Conservation (phyloP, 139 green algal species). For the Chlamydomonas sp. region DNA sequence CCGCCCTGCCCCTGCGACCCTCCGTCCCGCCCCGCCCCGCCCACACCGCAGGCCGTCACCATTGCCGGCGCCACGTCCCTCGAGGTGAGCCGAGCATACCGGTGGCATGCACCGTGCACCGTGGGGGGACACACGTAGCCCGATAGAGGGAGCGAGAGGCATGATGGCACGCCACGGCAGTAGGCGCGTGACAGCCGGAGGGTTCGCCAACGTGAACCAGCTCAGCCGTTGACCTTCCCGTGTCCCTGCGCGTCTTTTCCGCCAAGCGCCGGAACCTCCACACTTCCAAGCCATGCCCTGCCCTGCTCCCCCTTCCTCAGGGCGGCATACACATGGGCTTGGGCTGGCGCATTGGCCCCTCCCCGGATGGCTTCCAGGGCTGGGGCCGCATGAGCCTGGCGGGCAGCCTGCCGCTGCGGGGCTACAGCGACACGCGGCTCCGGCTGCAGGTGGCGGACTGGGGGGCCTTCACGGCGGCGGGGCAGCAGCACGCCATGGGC, state of each 20-base stretch:
- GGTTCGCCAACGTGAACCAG: too few species aligned
- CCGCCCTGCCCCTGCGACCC: too few species aligned
- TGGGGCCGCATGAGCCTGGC: constrained; percentile 77
- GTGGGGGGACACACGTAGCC: background rate
- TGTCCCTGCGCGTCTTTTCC: too few species aligned
- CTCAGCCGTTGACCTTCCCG: too few species aligned
- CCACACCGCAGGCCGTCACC: background rate
- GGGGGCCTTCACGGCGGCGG: background rate
- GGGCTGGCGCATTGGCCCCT: constrained; percentile 73
- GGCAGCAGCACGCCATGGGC: background rate
- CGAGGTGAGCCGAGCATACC: background rate
- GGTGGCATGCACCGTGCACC: background rate
- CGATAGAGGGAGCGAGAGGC: too few species aligned
- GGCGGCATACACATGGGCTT: background rate
- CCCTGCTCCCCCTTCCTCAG: background rate
- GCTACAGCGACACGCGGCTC: constrained; percentile 23
- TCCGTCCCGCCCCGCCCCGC: too few species aligned
- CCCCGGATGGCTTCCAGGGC: constrained; percentile 77
- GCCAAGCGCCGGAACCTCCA: too few species aligned
- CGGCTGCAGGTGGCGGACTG: constrained; percentile 12
- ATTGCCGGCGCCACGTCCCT: background rate
- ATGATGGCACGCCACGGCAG: too few species aligned
- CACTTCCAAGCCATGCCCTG: background rate
- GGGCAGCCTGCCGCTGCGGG: constrained; percentile 57
- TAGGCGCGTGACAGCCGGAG: too few species aligned